These are phyloP conservation scores for Sugiyamaella xylanicola DNA, from an alignment of 1,139 yeast species.

Conservation along the genomic window DNA sequence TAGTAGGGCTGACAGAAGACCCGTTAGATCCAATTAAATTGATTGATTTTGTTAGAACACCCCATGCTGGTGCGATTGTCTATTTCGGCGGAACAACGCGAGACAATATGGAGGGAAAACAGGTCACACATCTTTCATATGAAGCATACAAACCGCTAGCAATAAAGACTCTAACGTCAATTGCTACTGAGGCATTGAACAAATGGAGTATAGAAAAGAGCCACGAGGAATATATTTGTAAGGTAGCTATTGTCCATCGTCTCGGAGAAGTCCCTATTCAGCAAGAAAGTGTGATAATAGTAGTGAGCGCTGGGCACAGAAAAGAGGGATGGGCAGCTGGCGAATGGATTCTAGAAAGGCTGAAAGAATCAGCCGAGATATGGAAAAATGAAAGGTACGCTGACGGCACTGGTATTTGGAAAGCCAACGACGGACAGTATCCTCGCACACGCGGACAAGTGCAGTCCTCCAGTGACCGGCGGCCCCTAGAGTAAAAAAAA, in stretches of 20 bases:
- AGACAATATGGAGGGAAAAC: conserved; percentile 46
- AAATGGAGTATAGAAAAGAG: conserved; percentile 30
- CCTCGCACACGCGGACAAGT: not conserved
- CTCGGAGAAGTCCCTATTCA: conserved; percentile 51
- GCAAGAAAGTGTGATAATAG: conserved; percentile 50
- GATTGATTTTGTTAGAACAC: conserved; percentile 37
- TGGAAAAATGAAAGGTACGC: conserved; percentile 52
- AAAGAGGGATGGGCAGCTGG: conserved; percentile 52
- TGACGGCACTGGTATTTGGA: conserved; percentile 47
- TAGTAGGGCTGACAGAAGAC: conserved; percentile 19
- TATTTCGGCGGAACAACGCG: conserved; percentile 54
- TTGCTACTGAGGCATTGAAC: conserved; percentile 42
- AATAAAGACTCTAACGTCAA: conserved; percentile 39
- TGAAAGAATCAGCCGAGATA: conserved; percentile 50
- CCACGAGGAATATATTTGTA: conserved; percentile 29
- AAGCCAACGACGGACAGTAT: conserved; percentile 40
- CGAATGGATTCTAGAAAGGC: conserved; percentile 48
- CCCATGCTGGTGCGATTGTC: conserved; percentile 51
- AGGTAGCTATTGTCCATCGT: conserved; percentile 48
- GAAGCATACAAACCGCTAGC: conserved; percentile 51
- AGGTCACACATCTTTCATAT: conserved; percentile 45
- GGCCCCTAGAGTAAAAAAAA: too few relatives aligned
- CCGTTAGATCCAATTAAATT: conserved; percentile 20
- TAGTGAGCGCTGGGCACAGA: conserved; percentile 51
- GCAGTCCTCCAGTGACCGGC: conserved; percentile 3